Percentiles rank a stretch among this genome's conserved stretches.
These are phyloP conservation scores for Golubevia pallescens DNA, from an alignment of 1,284 basidiomycete species.

Conservation along the genomic window DNA sequence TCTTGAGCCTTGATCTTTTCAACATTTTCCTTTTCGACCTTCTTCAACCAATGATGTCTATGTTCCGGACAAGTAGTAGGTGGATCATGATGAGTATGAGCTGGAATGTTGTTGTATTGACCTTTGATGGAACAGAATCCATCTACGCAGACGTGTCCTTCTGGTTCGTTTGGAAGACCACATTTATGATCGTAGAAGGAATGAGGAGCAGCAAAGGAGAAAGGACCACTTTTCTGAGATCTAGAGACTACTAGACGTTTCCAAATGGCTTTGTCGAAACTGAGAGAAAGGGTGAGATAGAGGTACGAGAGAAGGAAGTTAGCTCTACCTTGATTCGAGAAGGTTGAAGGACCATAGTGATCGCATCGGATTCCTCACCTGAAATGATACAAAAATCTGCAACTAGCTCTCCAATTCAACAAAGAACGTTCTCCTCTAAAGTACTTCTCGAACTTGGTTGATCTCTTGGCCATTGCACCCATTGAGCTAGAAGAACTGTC, in stretches of 20 bases:
- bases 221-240: not conserved
- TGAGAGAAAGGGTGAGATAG: not conserved
- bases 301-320: not conserved
- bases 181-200: not conserved
- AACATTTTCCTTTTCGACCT: not conserved
- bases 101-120: too few relatives aligned
- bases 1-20: not conserved
- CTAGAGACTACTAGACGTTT: not conserved
- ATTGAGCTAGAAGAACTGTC: not conserved
- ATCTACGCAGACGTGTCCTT: not conserved
- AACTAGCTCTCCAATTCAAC: not conserved
- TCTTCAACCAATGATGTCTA: not conserved
- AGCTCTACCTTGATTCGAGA: not conserved
- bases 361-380: not conserved
- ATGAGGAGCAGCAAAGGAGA: not conserved
- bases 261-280: not conserved
- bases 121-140: too few relatives aligned
- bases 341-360: not conserved
- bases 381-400: not conserved
- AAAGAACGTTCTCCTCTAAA: not conserved
- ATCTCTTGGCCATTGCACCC: not conserved
- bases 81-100: not conserved
- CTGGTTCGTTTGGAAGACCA: not conserved
- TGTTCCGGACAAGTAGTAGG: not conserved
- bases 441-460: not conserved